Percentiles rank a stretch among this genome's conserved stretches.
phyloP scores from a whole-genome alignment of 2,329 filamentous ascomycete species.

The Hortaea sp. region DNA sequence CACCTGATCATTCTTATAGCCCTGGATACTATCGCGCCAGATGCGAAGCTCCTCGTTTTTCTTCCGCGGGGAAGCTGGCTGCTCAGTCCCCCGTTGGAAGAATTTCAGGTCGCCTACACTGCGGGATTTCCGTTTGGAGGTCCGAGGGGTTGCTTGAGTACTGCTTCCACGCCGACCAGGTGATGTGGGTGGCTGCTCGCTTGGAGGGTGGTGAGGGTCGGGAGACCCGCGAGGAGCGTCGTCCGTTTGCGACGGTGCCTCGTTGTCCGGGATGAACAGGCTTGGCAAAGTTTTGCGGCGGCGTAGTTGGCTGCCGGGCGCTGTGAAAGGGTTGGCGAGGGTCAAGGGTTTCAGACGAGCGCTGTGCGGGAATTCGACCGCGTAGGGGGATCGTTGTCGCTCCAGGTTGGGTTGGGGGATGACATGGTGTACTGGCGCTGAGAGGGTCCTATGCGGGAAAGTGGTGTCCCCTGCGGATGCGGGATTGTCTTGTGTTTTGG shows the following conservation, averaged over 20 bases:
- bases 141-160: constrained; percentile 5
- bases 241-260: constrained; percentile 8
- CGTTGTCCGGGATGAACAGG: constrained; percentile 16
- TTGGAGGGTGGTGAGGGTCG: no score
- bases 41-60: constrained; percentile 26
- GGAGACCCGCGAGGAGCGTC: background rate
- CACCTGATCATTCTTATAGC: constrained; percentile 7
- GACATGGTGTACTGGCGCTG: constrained; percentile 12
- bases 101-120: constrained; percentile 24
- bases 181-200: no score
- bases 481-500: background rate
- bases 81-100: constrained; percentile 4
- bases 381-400: constrained; percentile 22
- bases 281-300: constrained; percentile 25
- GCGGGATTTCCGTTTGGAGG: constrained; percentile 23
- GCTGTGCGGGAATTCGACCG: constrained; percentile 28
- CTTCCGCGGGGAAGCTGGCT: constrained; percentile 16
- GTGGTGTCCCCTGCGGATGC: background rate
- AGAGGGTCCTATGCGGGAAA: constrained; percentile 7
- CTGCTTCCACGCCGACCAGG: no score
- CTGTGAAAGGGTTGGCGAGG: constrained; percentile 23
- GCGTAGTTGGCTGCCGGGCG: constrained; percentile 14
- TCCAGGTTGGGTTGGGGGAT: constrained; percentile 4
- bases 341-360: constrained; percentile 26
- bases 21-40: constrained; percentile 25